Evolutionary conservation across 2,329 filamentous ascomycete genomes (phyloP).

Genomic region (Aspergillus sclerotialis): DNA sequence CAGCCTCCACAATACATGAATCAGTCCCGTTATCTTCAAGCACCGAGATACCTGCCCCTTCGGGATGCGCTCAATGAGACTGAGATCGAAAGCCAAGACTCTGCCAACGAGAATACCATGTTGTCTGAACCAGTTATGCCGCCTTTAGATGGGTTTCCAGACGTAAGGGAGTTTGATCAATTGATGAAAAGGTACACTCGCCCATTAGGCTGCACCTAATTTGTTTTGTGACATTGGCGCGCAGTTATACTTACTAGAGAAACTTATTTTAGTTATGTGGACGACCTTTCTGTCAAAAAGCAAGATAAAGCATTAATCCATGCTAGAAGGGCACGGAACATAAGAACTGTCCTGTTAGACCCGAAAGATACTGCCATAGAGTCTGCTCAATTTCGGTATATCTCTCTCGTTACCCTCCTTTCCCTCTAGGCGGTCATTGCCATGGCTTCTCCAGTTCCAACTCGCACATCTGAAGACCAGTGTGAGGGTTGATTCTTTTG

Average conservation of each 20-base stretch:
- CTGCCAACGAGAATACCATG: slow-evolving; percentile 36
- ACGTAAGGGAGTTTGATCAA: slow-evolving; percentile 40
- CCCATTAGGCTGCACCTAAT: neutral
- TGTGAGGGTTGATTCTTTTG: neutral
- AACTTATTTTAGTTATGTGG: slow-evolving; percentile 36
- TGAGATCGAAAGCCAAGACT: slow-evolving; percentile 40
- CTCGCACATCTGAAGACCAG: too few species aligned
- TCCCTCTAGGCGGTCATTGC: too few species aligned
- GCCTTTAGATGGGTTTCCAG: slow-evolving; percentile 37
- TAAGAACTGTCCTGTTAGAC: slow-evolving; percentile 40
- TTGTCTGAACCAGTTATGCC: slow-evolving; percentile 39
- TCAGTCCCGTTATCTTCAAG: slow-evolving; percentile 24
- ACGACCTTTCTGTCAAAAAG: slow-evolving; percentile 44
- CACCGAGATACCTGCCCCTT: slow-evolving; percentile 26
- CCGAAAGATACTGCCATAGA: slow-evolving; percentile 45
- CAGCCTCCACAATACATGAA: slow-evolving; percentile 24
- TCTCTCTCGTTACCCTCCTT: neutral
- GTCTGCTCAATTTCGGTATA: slow-evolving; percentile 44
- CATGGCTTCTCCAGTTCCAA: too few species aligned
- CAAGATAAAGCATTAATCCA: slow-evolving; percentile 47
- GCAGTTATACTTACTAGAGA: neutral
- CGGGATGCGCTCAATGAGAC: slow-evolving; percentile 29
- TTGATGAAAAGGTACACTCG: slow-evolving; percentile 38
- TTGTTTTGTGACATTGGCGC: neutral
- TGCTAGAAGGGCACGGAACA: slow-evolving; percentile 41